A percentile compares a stretch with the other conserved stretches of the same genome.
phyloP scores from a whole-genome alignment of 2,329 filamentous ascomycete genomes.

The Penicillium sp. region DNA sequence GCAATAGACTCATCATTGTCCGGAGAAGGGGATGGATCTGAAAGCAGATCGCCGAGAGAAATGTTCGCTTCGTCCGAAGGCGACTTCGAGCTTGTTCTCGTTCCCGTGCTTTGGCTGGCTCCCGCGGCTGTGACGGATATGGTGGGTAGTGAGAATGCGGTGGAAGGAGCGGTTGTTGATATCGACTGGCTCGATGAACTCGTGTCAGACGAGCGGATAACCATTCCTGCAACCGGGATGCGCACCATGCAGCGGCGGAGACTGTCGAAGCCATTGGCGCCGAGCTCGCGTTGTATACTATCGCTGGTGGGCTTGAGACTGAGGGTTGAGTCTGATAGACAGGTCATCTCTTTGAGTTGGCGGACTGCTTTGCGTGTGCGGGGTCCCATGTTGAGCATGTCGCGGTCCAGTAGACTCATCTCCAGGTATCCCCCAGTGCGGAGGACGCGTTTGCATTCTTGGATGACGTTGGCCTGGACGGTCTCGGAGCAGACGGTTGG shows the following conservation, averaged over 20 bases:
- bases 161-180: constrained; percentile 27
- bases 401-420: constrained; percentile 48
- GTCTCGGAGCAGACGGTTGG: constrained; percentile 45
- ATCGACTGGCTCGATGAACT: constrained; percentile 38
- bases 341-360: constrained; percentile 46
- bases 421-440: constrained; percentile 49
- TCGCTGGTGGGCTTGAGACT: constrained; percentile 48
- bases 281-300: constrained; percentile 46
- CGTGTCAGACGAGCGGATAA: constrained; percentile 42
- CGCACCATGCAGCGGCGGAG: constrained; percentile 49
- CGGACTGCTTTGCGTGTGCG: constrained; percentile 46
- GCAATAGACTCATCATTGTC: constrained; percentile 79
- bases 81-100: constrained; percentile 21
- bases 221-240: constrained; percentile 47
- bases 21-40: constrained; percentile 63
- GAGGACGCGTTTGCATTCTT: constrained; percentile 49
- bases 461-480: constrained; percentile 44
- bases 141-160: constrained; percentile 22
- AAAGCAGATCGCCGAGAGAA: constrained; percentile 67
- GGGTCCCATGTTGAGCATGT: constrained; percentile 50
- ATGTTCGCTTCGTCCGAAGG: constrained; percentile 41
- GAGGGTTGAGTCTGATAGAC: constrained; percentile 40
- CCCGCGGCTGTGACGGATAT: constrained; percentile 23
- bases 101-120: constrained; percentile 13
- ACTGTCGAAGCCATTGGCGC: constrained; percentile 46